Evolutionary conservation across 2,329 filamentous ascomycete genomes (phyloP).

Genomic region (Talaromyces sp.): DNA sequence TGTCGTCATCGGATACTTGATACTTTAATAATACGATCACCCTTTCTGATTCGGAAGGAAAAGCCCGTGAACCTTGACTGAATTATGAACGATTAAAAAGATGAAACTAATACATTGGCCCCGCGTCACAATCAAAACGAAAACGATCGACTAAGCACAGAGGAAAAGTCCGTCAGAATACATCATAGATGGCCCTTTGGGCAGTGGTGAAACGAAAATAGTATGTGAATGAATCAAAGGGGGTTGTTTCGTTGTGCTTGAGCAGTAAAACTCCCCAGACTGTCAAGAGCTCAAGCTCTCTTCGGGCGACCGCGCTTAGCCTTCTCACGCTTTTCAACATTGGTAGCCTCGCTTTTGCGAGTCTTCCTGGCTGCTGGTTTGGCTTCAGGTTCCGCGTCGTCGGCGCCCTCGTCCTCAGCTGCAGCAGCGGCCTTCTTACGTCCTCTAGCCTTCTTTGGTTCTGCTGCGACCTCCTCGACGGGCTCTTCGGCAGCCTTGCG

Average conservation of each 20-base stretch:
- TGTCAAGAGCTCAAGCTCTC: not conserved
- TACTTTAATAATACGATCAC: not conserved
- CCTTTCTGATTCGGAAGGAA: not conserved
- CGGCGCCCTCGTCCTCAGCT: not conserved
- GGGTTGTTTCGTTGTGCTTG: not conserved
- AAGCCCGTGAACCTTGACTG: not conserved
- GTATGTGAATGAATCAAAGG: not conserved
- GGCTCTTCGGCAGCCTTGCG: conserved; percentile 10
- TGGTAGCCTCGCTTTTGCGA: conserved; percentile 3
- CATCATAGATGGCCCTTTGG: not conserved
- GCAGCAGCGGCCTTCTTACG: conserved; percentile 6
- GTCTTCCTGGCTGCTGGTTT: conserved; percentile 4
- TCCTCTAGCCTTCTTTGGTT: conserved; percentile 22
- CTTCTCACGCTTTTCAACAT: conserved; percentile 11
- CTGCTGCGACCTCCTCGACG: conserved; percentile 25
- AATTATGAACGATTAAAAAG: not conserved
- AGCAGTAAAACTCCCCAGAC: not conserved
- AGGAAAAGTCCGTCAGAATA: not conserved
- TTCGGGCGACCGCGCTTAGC: conserved; percentile 12
- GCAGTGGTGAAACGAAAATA: not conserved
- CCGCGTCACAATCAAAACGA: not conserved
- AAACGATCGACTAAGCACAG: not conserved
- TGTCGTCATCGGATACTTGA: not conserved
- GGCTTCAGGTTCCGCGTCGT: not conserved
- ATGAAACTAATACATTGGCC: not conserved